These are phyloP conservation scores for Syzygium grande DNA, from an alignment of 345 rosid species.

Conservation along the genomic window DNA sequence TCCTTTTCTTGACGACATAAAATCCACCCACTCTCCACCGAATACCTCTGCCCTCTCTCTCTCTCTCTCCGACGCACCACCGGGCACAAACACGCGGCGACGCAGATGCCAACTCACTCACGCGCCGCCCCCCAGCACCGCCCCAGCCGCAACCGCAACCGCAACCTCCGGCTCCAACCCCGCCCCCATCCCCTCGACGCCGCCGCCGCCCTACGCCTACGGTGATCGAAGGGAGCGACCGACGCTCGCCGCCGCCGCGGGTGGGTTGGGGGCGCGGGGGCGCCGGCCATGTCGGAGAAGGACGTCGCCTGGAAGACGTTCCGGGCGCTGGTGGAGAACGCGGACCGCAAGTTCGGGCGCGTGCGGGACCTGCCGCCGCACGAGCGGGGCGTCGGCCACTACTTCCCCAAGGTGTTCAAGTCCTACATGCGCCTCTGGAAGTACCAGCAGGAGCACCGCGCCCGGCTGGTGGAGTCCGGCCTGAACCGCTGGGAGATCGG, in stretches of 20 bases:
- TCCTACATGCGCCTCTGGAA: slow-evolving; percentile 95
- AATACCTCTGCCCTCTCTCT: not conserved
- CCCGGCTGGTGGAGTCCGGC: slow-evolving; percentile 65
- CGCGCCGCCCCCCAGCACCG: not conserved
- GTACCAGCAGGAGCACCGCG: slow-evolving; percentile 82
- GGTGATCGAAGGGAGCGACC: not conserved
- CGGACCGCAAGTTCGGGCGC: slow-evolving; percentile 87
- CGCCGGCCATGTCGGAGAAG: slow-evolving; percentile 27
- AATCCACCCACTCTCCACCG: slow-evolving; percentile 7
- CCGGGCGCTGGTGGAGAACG: slow-evolving; percentile 68
- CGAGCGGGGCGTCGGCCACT: slow-evolving; percentile 43
- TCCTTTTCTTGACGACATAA: slow-evolving; percentile 11
- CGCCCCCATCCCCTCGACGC: not conserved
- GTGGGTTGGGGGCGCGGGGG: not conserved
- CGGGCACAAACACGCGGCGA: not conserved
- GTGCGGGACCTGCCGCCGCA: slow-evolving; percentile 79
- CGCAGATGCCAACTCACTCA: not conserved
- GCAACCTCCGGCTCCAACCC: not conserved
- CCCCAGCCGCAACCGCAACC: not conserved
- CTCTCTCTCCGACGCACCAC: not conserved
- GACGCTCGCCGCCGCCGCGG: too few relatives aligned
- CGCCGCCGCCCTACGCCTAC: not conserved
- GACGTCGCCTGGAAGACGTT: slow-evolving; percentile 47
- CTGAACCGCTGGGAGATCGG: slow-evolving; percentile 97
- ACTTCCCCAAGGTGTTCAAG: slow-evolving; percentile 79